Conservation (phyloP, 2,329 filamentous ascomycete genomes). For the Metarhizium album region DNA sequence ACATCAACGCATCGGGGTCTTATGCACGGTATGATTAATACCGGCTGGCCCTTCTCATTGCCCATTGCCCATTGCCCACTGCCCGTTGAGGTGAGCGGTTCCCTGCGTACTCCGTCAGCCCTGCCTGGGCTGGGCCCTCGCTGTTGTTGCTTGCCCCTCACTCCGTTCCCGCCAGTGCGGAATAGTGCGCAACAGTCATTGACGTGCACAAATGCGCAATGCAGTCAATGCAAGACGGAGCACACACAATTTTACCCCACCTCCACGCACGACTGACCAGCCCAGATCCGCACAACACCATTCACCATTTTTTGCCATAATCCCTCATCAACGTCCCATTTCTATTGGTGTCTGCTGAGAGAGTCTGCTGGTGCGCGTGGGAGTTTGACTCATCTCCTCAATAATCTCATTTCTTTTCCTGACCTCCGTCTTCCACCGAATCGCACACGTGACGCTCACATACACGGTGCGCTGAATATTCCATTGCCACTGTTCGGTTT, state of each 20-base stretch:
- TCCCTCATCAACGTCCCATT: slow-evolving; percentile 4
- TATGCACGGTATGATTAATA: neutral
- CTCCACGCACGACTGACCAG: slow-evolving; percentile 7
- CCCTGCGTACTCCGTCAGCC: neutral
- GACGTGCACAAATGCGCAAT: neutral
- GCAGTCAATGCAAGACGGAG: neutral
- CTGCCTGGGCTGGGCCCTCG: too few species aligned
- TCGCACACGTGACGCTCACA: neutral
- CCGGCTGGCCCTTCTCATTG: neutral
- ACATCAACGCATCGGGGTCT: neutral
- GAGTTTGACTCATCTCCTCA: neutral
- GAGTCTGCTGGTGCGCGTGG: neutral
- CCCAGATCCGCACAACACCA: slow-evolving; percentile 2
- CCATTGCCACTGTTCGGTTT: slow-evolving; percentile 1
- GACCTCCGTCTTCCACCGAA: neutral
- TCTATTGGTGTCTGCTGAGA: neutral
- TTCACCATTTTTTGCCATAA: slow-evolving; percentile 4
- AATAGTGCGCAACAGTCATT: neutral
- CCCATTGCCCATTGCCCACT: too few species aligned
- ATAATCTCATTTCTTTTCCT: neutral
- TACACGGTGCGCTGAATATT: neutral
- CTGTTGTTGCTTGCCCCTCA: too few species aligned
- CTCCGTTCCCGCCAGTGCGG: too few species aligned
- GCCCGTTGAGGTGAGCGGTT: neutral
- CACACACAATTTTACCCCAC: slow-evolving; percentile 9